Evolutionary conservation across 208 protist genomes (phyloP), one percentile per base, ranked within the genome.

Genomic region (Leishmania mexicana): DNA sequence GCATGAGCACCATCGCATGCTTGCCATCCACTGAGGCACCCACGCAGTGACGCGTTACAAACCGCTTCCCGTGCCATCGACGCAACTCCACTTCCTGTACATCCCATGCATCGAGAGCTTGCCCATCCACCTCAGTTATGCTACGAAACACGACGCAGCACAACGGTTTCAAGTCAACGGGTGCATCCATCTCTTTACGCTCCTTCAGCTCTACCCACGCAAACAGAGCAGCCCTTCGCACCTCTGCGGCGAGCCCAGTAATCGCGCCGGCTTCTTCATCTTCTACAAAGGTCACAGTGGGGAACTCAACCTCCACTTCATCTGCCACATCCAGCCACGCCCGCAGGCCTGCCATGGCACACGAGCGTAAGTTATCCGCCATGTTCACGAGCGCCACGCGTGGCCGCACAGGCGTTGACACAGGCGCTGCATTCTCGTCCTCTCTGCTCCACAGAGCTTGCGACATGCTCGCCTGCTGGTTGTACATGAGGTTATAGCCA

Each of bases 1-100:
- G 85, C 24, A 49, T 74, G n/a, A 96, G 67, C 45, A 92, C 67
- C 58, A 89, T 89, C 24, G 86, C 89, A 11, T 79, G 74, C 47
- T 81, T 83, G n/a, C 94, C 94, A 73, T 96, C 86, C 15, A 93
- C 86, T 11, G 92, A 95, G 81, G 91, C 94, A 31, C 87, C 93
- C 64, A 96, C 68, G 51, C 89, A 92, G 81, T 94, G 93, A 15
- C 88, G 88, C 73, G 91, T 83, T 47, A 71, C 79, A 17, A 91
- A 91, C 0, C 65, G 28, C 60, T 81, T 85, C 40, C 92, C 88
- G 31, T 83, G 49, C 72, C 83, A 85, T 11, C 80, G 75, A 19
- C 73, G 75, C 77, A 94, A 21, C 21, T 80, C 83, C 24, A 83
- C 31, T 15, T 77, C 86, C 57, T 88, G 78, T 19, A 77, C 82